These are phyloP conservation scores for Wickerhamomyces canadensis DNA, from an alignment of 805 yeast species.

Conservation along the genomic window DNA sequence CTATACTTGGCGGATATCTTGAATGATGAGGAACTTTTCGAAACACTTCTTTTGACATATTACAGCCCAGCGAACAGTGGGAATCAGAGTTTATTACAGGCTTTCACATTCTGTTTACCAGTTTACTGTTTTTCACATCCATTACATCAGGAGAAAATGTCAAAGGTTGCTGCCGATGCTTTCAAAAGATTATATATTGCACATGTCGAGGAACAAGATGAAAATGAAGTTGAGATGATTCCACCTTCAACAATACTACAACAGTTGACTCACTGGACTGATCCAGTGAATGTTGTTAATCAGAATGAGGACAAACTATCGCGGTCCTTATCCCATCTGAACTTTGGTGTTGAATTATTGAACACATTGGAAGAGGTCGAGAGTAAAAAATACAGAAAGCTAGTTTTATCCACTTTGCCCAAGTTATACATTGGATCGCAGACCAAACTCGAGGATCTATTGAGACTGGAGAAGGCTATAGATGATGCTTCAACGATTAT, in stretches of 20 bases:
- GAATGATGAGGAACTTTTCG: slow-evolving; percentile 64
- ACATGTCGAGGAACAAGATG: slow-evolving; percentile 32
- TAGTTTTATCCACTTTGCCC: slow-evolving; percentile 44
- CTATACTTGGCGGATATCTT: slow-evolving; percentile 72
- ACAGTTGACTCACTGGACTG: slow-evolving; percentile 81
- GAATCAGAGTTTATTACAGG: slow-evolving; percentile 69
- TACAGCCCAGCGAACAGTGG: slow-evolving; percentile 62
- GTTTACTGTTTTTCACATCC: slow-evolving; percentile 77
- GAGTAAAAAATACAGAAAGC: slow-evolving; percentile 47
- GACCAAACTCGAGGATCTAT: slow-evolving; percentile 22
- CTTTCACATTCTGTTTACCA: slow-evolving; percentile 81
- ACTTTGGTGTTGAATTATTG: slow-evolving; percentile 50
- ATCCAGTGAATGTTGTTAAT: slow-evolving; percentile 62
- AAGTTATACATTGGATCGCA: slow-evolving; percentile 39
- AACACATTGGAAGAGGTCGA: slow-evolving; percentile 41
- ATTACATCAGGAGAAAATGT: slow-evolving; percentile 62
- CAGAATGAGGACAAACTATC: slow-evolving; percentile 34
- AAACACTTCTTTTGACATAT: slow-evolving; percentile 64
- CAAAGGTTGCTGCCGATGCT: slow-evolving; percentile 61
- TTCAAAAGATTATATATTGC: slow-evolving; percentile 48
- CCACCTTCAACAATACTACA: slow-evolving; percentile 53
- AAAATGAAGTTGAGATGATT: slow-evolving; percentile 23
- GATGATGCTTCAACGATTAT: slow-evolving; percentile 27
- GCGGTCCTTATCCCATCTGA: slow-evolving; percentile 47
- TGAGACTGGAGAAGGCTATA: slow-evolving; percentile 22